Evolutionary conservation across 1,284 basidiomycete species (phyloP).

Genomic region (Sporisorium reilianum): DNA sequence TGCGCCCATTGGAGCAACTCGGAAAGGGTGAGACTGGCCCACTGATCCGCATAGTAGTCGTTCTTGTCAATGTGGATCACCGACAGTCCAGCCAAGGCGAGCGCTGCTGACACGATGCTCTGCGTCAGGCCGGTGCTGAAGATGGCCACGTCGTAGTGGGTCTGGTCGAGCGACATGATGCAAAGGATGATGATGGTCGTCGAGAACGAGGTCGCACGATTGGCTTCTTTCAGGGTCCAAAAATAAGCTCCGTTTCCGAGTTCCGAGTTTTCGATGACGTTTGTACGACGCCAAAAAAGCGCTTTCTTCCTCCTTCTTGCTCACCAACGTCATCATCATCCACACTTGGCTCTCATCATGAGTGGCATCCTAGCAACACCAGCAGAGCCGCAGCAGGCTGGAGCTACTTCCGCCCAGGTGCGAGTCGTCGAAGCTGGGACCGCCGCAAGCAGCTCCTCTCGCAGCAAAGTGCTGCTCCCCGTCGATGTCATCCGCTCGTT

Average conservation of each 20-base stretch:
- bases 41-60: constrained; percentile 84
- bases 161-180: constrained; percentile 52
- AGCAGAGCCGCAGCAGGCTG: not conserved
- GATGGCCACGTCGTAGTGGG: constrained; percentile 81
- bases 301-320: not conserved
- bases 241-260: constrained; percentile 3
- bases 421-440: constrained; percentile 26
- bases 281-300: not conserved
- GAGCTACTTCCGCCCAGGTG: not conserved
- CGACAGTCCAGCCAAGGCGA: constrained; percentile 86
- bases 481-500: constrained; percentile 34
- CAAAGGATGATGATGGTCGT: not conserved
- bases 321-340: not conserved
- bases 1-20: constrained; percentile 80
- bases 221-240: constrained; percentile 6
- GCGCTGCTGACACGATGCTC: constrained; percentile 71
- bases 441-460: constrained; percentile 34
- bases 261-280: not conserved
- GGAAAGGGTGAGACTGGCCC: constrained; percentile 84
- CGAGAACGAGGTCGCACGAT: not conserved
- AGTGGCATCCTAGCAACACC: constrained; percentile 5
- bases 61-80: constrained; percentile 89
- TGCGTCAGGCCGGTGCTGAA: constrained; percentile 88
- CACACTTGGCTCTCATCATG: constrained; percentile 2
- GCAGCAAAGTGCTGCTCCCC: constrained; percentile 36